phyloP scores from a whole-genome alignment of 192 early-diverging fungal species.

The Gonapodya prolifera region DNA sequence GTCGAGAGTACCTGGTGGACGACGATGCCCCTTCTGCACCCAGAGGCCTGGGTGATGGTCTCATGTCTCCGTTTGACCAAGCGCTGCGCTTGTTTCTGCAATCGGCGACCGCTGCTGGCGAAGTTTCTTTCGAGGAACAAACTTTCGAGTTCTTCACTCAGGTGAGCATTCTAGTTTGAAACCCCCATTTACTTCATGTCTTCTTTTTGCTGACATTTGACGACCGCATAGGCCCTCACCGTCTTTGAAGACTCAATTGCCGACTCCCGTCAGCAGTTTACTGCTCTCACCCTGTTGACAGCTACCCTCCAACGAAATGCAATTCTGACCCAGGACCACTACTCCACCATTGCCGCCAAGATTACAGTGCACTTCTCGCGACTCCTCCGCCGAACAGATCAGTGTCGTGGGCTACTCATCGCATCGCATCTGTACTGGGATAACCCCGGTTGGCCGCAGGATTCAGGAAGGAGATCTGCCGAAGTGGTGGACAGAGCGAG shows the following conservation, averaged over 20 bases:
- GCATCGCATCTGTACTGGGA: slow-evolving; percentile 92
- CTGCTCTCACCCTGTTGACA: slow-evolving; percentile 78
- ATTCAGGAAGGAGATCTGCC: slow-evolving; percentile 41
- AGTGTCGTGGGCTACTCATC: slow-evolving; percentile 72
- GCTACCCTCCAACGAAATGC: slow-evolving; percentile 70
- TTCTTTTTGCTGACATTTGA: background rate
- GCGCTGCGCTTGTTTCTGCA: background rate
- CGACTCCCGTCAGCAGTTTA: slow-evolving; percentile 81
- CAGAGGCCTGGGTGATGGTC: too few relatives aligned
- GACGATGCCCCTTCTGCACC: slow-evolving; percentile 14
- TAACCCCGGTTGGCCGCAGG: background rate
- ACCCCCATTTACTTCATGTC: background rate
- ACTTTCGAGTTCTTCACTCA: slow-evolving; percentile 96
- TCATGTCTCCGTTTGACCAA: background rate
- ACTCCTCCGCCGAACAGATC: slow-evolving; percentile 87
- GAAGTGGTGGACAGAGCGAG: slow-evolving; percentile 88
- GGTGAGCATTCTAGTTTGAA: slow-evolving; percentile 8
- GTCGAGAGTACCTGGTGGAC: slow-evolving; percentile 27
- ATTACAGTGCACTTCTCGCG: slow-evolving; percentile 79
- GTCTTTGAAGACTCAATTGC: slow-evolving; percentile 94
- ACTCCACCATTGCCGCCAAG: slow-evolving; percentile 88
- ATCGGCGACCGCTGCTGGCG: slow-evolving; percentile 56
- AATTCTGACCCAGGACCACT: slow-evolving; percentile 80
- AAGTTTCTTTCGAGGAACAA: slow-evolving; percentile 81
- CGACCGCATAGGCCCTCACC: slow-evolving; percentile 70